Base-by-base conservation (phyloP, 2,329 filamentous ascomycete genomes). In the Penicillium sp. region DNA sequence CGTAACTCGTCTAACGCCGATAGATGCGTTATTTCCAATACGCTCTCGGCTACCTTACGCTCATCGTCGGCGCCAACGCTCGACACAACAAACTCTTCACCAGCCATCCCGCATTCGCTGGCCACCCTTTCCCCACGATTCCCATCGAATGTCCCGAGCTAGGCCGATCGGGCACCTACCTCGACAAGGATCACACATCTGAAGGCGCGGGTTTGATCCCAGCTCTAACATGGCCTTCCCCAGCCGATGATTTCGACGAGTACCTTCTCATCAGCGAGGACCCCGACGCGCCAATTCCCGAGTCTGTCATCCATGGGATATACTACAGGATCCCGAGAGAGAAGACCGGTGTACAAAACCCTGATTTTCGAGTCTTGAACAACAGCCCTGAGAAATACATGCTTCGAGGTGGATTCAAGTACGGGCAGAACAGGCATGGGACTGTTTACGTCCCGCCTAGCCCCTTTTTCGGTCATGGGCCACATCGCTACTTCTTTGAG, bases 401-500 rank as follows among this genome's bases (percentile, higher is more conserved):
- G 45, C 64, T 75, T 3, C 66, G 68, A 35, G 81, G 82, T 0
- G 82, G 82, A 0, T 86, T 85, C 62, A 73, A 78, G 58, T 83
- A 82, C 51, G 83, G 82, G 2, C 70, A 75, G 62, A 84, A 79
- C 26, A 69, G 75, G 5, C 71, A 75, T 3, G 76, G 76, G 0
- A 66, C 52, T 21, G 68, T 83, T 0, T 86, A 85, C 63, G 74
- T 80, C 4, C 74, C 79, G 0, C 83, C 84, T 1, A 70, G 76
- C 13, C 82, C 83, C 19, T 70, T 84, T 38, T 67, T 83, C 56
- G 84, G 84, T 29, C 81, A 85, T 65, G 84, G 84, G 0, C 76
- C 77, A 23, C 83, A 86, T 70, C 75, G 84, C 60, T 86, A 85
- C 58, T 83, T 84, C 70, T 86, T 78, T 61, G 75, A 83, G 64